Percentiles rank a stretch among this genome's conserved stretches.
Conservation (phyloP, 441 rosid species). For the Adansonia grandidieri region DNA sequence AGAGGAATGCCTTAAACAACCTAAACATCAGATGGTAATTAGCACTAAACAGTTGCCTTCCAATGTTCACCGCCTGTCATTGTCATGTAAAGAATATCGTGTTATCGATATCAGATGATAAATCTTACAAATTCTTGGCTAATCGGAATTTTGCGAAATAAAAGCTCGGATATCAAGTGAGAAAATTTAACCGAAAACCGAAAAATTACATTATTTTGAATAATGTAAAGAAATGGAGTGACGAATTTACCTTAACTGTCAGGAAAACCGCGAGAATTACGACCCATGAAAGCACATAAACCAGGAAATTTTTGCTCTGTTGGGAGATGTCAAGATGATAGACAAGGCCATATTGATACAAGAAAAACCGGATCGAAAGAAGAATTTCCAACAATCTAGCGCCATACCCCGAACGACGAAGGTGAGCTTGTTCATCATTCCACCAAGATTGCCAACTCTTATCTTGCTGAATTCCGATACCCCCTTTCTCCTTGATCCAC, state of each 20-base stretch:
- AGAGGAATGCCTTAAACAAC: constrained; percentile 85
- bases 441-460: constrained; percentile 99
- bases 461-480: constrained; percentile 91
- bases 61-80: constrained; percentile 87
- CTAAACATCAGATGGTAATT: constrained; percentile 72
- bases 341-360: constrained; percentile 97
- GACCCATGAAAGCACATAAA: constrained; percentile 92
- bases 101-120: constrained; percentile 12
- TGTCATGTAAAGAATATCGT: constrained; percentile 24
- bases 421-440: constrained; percentile 92
- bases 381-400: constrained; percentile 79
- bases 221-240: neutral
- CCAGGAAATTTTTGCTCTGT: constrained; percentile 78
- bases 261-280: constrained; percentile 82
- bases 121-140: neutral
- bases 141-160: neutral
- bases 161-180: constrained; percentile 1
- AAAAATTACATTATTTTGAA: too few relatives aligned
- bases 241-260: constrained; percentile 67
- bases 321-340: constrained; percentile 97
- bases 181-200: neutral
- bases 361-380: constrained; percentile 82
- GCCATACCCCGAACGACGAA: constrained; percentile 69
- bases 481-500: constrained; percentile 99
- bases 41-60: constrained; percentile 80